These are phyloP conservation scores for Cutaneotrichosporon arboriforme DNA, from an alignment of 1,284 basidiomycete species.

Conservation along the genomic window DNA sequence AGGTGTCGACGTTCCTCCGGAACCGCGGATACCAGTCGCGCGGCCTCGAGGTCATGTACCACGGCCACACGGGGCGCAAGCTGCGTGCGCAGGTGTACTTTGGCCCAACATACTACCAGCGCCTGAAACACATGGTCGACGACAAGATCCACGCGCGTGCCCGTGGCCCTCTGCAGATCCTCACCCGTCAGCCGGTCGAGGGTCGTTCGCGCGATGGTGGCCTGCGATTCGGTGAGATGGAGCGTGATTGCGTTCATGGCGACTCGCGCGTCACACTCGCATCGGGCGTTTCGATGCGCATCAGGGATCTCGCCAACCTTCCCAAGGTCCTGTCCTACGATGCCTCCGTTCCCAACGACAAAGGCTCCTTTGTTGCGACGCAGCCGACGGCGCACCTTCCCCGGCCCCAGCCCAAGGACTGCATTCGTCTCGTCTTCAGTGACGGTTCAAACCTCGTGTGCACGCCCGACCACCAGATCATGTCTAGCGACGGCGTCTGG, in stretches of 20 bases:
- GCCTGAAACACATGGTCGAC: conserved; percentile 99
- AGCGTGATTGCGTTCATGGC: conserved; percentile 45
- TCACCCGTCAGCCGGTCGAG: conserved; percentile 98
- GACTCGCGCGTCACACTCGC: neutral
- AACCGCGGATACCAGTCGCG: conserved; percentile 90
- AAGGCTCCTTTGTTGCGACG: neutral
- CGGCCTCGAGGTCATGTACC: conserved; percentile 97
- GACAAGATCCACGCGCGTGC: conserved; percentile 99
- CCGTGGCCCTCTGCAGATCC: conserved; percentile 92
- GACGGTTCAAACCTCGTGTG: neutral
- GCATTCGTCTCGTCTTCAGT: neutral
- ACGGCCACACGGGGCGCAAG: conserved; percentile 95
- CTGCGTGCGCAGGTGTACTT: conserved; percentile 97
- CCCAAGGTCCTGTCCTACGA: neutral
- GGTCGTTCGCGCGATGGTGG: conserved; percentile 98
- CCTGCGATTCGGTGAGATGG: conserved; percentile 99
- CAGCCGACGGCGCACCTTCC: neutral
- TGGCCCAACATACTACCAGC: conserved; percentile 98
- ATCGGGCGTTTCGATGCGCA: neutral
- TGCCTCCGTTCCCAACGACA: neutral
- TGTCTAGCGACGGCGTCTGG: neutral
- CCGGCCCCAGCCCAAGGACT: neutral
- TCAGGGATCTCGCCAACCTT: neutral
- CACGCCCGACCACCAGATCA: neutral
- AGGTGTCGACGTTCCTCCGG: conserved; percentile 75